phyloP scores from a whole-genome alignment of 345 rosid genomes.

The Gossypium bickii region DNA sequence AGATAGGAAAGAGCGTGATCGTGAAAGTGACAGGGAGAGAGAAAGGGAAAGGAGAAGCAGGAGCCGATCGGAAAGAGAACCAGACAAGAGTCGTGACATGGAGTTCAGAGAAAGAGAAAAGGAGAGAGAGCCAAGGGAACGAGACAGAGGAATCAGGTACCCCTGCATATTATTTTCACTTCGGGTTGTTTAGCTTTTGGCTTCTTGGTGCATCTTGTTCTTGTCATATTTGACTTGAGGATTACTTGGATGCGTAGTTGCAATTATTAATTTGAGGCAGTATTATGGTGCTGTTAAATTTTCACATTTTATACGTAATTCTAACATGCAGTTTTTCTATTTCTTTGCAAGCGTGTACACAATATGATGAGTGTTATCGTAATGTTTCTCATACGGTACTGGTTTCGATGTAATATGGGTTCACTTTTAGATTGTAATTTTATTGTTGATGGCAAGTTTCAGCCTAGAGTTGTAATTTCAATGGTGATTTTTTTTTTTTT shows the following conservation, averaged over 20 bases:
- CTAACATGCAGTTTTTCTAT: background rate
- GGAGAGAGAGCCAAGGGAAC: constrained; percentile 60
- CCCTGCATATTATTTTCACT: background rate
- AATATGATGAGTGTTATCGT: background rate
- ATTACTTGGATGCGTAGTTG: background rate
- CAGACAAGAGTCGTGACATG: constrained; percentile 49
- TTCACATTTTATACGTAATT: background rate
- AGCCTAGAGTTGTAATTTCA: background rate
- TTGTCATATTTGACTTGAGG: background rate
- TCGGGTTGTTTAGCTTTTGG: background rate
- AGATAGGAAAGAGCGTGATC: constrained; percentile 29
- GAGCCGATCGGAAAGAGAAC: constrained; percentile 57
- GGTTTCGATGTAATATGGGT: background rate
- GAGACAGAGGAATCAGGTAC: constrained; percentile 81
- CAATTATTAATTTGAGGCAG: background rate
- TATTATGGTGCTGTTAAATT: background rate
- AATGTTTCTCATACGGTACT: background rate
- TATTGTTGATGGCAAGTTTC: background rate
- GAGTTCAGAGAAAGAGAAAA: constrained; percentile 52
- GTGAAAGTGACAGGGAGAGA: constrained; percentile 32
- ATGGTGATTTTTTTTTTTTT: background rate
- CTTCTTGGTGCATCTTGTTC: background rate
- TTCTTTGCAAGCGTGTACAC: background rate
- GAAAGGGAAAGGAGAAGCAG: constrained; percentile 38
- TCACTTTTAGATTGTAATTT: background rate